phyloP scores from a whole-genome alignment of 2,329 filamentous ascomycete genomes.

The Diplodia mutila region DNA sequence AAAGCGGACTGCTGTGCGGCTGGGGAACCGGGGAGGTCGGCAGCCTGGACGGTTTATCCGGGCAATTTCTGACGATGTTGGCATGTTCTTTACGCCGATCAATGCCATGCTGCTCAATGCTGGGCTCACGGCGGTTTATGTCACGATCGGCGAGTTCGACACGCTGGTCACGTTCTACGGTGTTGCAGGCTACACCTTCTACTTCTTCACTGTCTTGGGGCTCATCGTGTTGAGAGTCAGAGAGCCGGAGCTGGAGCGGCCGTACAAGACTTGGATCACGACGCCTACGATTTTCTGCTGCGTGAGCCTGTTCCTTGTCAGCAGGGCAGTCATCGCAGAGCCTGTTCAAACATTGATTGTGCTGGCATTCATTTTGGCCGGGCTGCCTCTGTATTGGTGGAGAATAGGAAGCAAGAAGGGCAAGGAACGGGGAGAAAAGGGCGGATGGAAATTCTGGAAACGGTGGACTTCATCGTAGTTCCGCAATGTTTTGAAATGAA shows the following conservation, averaged over 20 bases:
- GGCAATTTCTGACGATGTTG: slow-evolving; percentile 64
- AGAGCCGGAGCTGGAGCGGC: slow-evolving; percentile 84
- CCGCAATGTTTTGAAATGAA: background rate
- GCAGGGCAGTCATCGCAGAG: slow-evolving; percentile 85
- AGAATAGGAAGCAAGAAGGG: slow-evolving; percentile 60
- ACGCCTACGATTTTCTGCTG: slow-evolving; percentile 99
- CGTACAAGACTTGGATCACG: slow-evolving; percentile 94
- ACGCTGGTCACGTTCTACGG: slow-evolving; percentile 97
- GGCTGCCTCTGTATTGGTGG: slow-evolving; percentile 88
- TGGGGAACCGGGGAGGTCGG: slow-evolving; percentile 27
- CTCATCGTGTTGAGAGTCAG: slow-evolving; percentile 86
- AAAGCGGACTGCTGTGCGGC: slow-evolving; percentile 42
- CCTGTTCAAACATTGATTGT: slow-evolving; percentile 89
- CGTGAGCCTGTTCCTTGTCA: slow-evolving; percentile 89
- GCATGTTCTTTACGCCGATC: slow-evolving; percentile 91
- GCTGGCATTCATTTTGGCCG: slow-evolving; percentile 78
- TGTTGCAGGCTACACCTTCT: slow-evolving; percentile 95
- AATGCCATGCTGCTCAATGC: slow-evolving; percentile 86
- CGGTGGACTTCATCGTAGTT: slow-evolving; percentile 12
- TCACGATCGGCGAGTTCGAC: slow-evolving; percentile 84
- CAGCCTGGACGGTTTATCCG: slow-evolving; percentile 9
- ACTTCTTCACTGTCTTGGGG: slow-evolving; percentile 92
- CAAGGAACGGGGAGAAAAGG: slow-evolving; percentile 20
- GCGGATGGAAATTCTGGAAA: slow-evolving; percentile 25
- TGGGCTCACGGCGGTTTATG: slow-evolving; percentile 73